Evolutionary conservation across 202 grass and related monocot genomes (phyloP).

Genomic region (Eragrostis tef): DNA sequence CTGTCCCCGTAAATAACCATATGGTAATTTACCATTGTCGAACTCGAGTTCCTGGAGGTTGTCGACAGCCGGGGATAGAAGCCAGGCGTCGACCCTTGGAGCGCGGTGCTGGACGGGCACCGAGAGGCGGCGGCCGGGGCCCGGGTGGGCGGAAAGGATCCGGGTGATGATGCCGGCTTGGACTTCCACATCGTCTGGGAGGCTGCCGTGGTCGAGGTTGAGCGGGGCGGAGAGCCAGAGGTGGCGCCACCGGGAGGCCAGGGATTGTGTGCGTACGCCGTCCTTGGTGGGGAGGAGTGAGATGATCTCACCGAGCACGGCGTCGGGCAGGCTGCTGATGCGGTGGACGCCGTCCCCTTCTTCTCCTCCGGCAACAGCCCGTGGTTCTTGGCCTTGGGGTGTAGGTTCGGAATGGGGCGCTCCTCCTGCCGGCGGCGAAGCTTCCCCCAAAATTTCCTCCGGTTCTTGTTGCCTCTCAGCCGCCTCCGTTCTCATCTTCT

Average conservation of each 20-base stretch:
- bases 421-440: too few species aligned
- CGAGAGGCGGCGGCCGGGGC: neutral
- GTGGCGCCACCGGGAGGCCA: conserved; percentile 47
- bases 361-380: neutral
- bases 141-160: neutral
- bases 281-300: conserved; percentile 51
- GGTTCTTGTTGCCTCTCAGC: too few species aligned
- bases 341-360: neutral
- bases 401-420: neutral
- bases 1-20: too few species aligned
- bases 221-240: conserved; percentile 37
- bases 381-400: neutral
- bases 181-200: too few species aligned
- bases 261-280: conserved; percentile 23
- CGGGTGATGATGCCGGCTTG: neutral
- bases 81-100: neutral
- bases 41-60: neutral
- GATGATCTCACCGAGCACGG: conserved; percentile 38
- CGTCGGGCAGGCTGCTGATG: conserved; percentile 45
- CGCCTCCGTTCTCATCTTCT: too few species aligned
- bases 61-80: neutral
- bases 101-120: neutral
- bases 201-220: neutral
- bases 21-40: too few species aligned
- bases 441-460: too few species aligned